Base-by-base conservation (phyloP, 2,329 filamentous ascomycete species). In the Ceratocystis variospora region DNA sequence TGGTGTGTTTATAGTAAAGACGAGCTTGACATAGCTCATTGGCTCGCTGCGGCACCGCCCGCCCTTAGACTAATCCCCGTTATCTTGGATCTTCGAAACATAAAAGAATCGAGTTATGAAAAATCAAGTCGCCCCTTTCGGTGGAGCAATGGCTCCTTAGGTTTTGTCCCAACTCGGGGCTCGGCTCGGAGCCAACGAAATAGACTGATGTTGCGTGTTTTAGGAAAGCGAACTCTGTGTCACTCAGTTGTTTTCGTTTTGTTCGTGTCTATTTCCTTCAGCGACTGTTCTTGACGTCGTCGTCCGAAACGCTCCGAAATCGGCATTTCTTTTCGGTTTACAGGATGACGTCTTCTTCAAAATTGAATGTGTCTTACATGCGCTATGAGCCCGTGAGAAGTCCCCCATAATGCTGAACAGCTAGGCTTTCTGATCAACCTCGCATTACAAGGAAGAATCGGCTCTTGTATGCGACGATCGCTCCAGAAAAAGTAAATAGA, bases 41-140 rank as follows among this genome's bases (percentile, higher is more conserved):
- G 48, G 17, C n/a, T 25, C 12, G 19, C n/a, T 53, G 48, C 48
- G 48, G 48, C n/a, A n/a, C 48, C 48, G 48, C 19, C 48, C 48
- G 48, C n/a, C 19, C 48, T 53, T 53, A 5, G 37, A 31, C 28
- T 57, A 57, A 33, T 33, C 6, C 12, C 53, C 28, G 53, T 33
- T 57, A 57, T 57, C 53, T 57, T 28, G 19, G 8, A 53, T 12
- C 28, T 31, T 5, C 25, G 3, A 57, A 57, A 57, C 61, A 63
- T 63, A 63, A 63, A 63, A 63, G 61, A 63, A 63, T 63, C 61
- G 61, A 63, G 61, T 57, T 25, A 57, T 57, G 53, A n/a, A 31
- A 57, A 57, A 57, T 41, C 15, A n/a, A 15, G 6, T 17, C 17
- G 17, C 28, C 53, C 25, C 53, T 33, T 57, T 31, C 1, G 12